These are phyloP conservation scores for Datisca glomerata DNA, from an alignment of 306 rosid species.

Conservation along the genomic window DNA sequence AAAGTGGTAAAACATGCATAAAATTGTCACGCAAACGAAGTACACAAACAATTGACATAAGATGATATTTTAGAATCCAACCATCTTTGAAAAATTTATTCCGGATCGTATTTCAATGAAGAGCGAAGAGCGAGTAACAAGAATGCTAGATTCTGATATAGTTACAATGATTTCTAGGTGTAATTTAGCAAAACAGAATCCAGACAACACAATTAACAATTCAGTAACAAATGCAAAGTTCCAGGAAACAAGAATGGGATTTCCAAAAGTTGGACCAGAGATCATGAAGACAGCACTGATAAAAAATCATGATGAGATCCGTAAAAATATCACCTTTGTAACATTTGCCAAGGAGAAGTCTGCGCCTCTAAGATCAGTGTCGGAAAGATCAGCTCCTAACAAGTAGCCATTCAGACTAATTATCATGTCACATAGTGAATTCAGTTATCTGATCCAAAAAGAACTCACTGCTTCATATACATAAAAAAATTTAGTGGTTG, in stretches of 20 bases:
- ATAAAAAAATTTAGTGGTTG: background rate
- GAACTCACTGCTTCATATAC: background rate
- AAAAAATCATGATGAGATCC: background rate
- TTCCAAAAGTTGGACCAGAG: background rate
- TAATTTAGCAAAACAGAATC: no score
- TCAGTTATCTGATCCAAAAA: background rate
- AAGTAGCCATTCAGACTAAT: background rate
- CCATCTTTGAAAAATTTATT: no score
- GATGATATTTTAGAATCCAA: no score
- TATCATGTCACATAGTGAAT: background rate
- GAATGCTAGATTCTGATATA: no score
- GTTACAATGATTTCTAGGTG: no score
- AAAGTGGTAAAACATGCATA: slow-evolving; percentile 1
- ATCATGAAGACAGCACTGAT: background rate
- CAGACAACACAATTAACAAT: no score
- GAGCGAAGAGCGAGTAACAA: no score
- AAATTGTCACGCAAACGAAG: no score
- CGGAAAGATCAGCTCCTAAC: slow-evolving; percentile 88
- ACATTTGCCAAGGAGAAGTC: slow-evolving; percentile 94
- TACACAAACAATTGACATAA: no score
- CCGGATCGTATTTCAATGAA: background rate
- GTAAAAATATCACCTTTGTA: slow-evolving; percentile 43
- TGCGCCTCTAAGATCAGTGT: slow-evolving; percentile 77
- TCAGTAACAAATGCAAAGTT: no score
- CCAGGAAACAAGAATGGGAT: no score